These are phyloP conservation scores for Aphanomyces invadans DNA, from an alignment of 352 stramenopile genomes.

Conservation along the genomic window DNA sequence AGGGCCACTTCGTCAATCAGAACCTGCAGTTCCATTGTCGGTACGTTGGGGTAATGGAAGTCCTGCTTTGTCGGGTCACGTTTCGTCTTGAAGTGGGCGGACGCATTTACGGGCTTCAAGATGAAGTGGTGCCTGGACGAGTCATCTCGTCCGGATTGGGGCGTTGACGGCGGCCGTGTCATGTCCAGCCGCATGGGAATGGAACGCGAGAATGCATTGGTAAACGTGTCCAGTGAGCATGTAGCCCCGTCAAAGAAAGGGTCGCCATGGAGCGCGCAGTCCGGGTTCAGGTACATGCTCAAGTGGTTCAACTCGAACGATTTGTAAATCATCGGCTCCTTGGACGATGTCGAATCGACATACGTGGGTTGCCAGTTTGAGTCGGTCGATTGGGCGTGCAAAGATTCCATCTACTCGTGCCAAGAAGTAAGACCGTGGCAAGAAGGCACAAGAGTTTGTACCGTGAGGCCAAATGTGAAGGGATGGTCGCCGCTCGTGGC, in stretches of 20 bases:
- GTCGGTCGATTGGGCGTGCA: constrained; percentile 61
- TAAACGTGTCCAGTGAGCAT: constrained; percentile 74
- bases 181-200: constrained; percentile 80
- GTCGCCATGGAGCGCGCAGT: constrained; percentile 42
- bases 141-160: constrained; percentile 3
- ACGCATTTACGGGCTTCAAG: constrained; percentile 75
- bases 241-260: constrained; percentile 49
- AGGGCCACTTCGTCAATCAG: constrained; percentile 70
- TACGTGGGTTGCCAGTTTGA: constrained; percentile 82
- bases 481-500: constrained; percentile 66
- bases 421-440: background rate
- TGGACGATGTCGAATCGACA: constrained; percentile 65
- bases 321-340: constrained; percentile 84
- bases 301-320: constrained; percentile 83
- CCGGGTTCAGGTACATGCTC: constrained; percentile 77
- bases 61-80: constrained; percentile 32
- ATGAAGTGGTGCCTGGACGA: constrained; percentile 76
- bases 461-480: constrained; percentile 71
- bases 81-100: constrained; percentile 72
- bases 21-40: constrained; percentile 77
- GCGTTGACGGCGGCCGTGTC: background rate
- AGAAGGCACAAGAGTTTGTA: constrained; percentile 35
- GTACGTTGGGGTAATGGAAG: constrained; percentile 58
- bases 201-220: constrained; percentile 56
- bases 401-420: background rate